phyloP scores from a whole-genome alignment of 106 monocot species.

The Dendrobium catenatum region DNA sequence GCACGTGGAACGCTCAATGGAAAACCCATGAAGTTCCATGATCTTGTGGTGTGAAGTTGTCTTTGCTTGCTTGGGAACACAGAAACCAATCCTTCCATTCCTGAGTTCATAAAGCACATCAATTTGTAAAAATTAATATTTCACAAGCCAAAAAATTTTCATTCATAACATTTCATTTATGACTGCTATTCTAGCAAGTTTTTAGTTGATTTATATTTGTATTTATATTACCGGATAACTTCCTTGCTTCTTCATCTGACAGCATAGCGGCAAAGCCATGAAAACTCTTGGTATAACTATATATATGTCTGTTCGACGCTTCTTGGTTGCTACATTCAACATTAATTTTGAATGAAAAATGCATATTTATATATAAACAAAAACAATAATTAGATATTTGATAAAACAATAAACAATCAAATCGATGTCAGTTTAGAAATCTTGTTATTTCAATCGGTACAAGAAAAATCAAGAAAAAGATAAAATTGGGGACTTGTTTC shows the following conservation, averaged over 20 bases:
- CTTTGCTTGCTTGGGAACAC: slow-evolving; percentile 19
- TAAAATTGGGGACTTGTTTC: not conserved
- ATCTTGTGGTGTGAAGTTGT: slow-evolving; percentile 23
- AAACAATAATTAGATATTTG: no score
- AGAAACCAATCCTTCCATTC: slow-evolving; percentile 2
- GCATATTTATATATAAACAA: no score
- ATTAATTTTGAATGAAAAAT: not conserved
- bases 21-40: slow-evolving; percentile 31
- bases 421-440: no score
- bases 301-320: slow-evolving; percentile 6
- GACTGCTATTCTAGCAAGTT: no score
- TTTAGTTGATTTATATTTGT: no score
- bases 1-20: not conserved
- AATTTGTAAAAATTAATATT: not conserved
- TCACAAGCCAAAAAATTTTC: not conserved
- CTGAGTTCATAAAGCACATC: not conserved
- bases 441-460: not conserved
- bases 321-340: not conserved
- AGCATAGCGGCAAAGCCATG: slow-evolving; percentile 29
- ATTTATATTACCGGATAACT: slow-evolving; percentile 14
- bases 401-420: no score
- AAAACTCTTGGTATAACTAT: slow-evolving; percentile 26
- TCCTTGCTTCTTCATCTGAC: slow-evolving; percentile 8
- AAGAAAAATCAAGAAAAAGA: not conserved
- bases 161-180: no score